phyloP scores from a whole-genome alignment of 2,329 filamentous ascomycete genomes.

The Diplodia scrobiculata region DNA sequence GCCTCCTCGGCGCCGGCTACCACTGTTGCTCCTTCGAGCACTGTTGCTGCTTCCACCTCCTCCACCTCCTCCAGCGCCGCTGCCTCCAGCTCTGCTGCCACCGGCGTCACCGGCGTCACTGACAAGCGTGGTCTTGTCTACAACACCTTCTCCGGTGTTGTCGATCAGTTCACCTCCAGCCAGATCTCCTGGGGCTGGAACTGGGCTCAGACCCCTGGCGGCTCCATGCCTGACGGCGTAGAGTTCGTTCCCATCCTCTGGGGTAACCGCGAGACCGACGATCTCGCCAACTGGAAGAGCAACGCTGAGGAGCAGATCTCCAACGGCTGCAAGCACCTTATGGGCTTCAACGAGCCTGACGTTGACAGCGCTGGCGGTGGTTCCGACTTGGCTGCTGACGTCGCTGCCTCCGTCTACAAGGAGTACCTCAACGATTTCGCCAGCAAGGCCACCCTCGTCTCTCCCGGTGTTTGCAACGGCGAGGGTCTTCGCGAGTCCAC shows the following conservation, averaged over 20 bases:
- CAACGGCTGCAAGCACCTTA: slow-evolving; percentile 58
- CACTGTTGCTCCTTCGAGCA: slow-evolving; percentile 17
- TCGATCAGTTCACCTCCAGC: slow-evolving; percentile 50
- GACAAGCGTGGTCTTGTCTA: slow-evolving; percentile 65
- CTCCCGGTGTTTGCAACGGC: slow-evolving; percentile 66
- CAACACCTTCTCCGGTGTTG: slow-evolving; percentile 56
- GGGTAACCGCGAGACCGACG: slow-evolving; percentile 50
- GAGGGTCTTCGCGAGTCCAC: slow-evolving; percentile 34
- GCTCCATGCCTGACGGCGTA: slow-evolving; percentile 46
- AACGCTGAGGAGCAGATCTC: slow-evolving; percentile 57
- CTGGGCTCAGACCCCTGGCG: slow-evolving; percentile 57
- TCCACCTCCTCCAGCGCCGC: slow-evolving; percentile 32
- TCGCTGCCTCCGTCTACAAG: slow-evolving; percentile 58
- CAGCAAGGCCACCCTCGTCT: slow-evolving; percentile 58
- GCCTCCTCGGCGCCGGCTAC: slow-evolving; percentile 6
- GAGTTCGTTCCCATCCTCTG: slow-evolving; percentile 68
- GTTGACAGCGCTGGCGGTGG: slow-evolving; percentile 58
- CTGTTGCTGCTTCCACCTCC: slow-evolving; percentile 32
- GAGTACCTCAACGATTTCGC: slow-evolving; percentile 59
- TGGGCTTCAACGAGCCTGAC: slow-evolving; percentile 75
- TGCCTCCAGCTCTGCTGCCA: slow-evolving; percentile 30
- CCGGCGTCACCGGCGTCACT: slow-evolving; percentile 31
- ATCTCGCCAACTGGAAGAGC: slow-evolving; percentile 55
- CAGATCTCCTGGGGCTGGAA: slow-evolving; percentile 63
- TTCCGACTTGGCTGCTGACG: slow-evolving; percentile 58